Percentiles rank a stretch among this genome's conserved stretches.
Conservation (phyloP, 139 green algal genomes). For the Yamagishiella unicocca region DNA sequence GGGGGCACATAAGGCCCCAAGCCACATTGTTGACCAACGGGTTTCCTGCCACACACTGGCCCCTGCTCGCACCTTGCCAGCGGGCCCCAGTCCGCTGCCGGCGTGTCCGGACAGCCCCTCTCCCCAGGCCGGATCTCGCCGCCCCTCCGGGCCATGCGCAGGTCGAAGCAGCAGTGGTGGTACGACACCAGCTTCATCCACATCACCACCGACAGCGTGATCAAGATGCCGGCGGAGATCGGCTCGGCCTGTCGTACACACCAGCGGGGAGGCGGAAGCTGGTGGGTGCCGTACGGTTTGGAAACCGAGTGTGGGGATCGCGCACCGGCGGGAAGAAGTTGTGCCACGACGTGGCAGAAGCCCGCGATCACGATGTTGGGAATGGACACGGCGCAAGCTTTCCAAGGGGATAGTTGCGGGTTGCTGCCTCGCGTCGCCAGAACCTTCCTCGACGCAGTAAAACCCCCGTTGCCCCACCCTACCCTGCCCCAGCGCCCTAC, state of each 20-base stretch:
- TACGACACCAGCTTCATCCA: slow-evolving; percentile 90
- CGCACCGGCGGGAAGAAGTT: too few species aligned
- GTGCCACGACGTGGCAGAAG: too few species aligned
- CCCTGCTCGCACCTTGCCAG: slow-evolving; percentile 3
- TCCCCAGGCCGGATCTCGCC: slow-evolving; percentile 71
- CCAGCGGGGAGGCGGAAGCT: background rate
- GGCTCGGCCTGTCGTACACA: slow-evolving; percentile 61
- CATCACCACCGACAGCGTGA: slow-evolving; percentile 66
- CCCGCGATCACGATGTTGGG: too few species aligned
- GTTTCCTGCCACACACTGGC: too few species aligned
- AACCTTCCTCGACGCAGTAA: background rate
- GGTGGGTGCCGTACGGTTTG: too few species aligned
- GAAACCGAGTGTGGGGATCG: too few species aligned
- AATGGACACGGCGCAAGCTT: too few species aligned
- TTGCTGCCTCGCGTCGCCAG: too few species aligned
- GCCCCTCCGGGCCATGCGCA: slow-evolving; percentile 54
- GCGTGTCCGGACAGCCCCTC: slow-evolving; percentile 54
- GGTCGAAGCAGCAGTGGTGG: slow-evolving; percentile 82
- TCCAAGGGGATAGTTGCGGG: too few species aligned
- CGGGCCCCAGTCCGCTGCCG: slow-evolving; percentile 32
- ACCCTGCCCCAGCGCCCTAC: slow-evolving; percentile 12
- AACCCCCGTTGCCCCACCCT: background rate
- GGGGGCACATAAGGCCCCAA: too few species aligned
- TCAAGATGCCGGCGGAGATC: slow-evolving; percentile 71
- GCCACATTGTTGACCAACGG: too few species aligned